Conservation (phyloP, 1,139 yeast species). For the Candida sojae region DNA sequence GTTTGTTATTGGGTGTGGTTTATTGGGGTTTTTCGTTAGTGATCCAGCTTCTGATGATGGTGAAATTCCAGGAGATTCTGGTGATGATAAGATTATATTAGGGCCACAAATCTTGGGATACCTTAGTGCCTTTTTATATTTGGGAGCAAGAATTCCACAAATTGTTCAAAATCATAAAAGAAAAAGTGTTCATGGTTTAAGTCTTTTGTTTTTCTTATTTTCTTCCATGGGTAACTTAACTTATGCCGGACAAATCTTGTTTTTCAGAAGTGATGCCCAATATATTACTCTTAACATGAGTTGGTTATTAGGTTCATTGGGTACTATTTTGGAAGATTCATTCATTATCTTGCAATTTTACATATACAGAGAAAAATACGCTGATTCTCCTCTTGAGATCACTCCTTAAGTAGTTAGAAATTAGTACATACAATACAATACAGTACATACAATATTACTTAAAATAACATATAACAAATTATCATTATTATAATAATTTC, state of each 20-base stretch:
- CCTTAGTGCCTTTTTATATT: slow-evolving; percentile 65
- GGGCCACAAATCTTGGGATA: slow-evolving; percentile 78
- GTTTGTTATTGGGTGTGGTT: slow-evolving; percentile 70
- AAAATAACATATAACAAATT: neutral
- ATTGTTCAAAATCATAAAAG: slow-evolving; percentile 69
- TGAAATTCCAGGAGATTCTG: slow-evolving; percentile 13
- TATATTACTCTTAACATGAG: slow-evolving; percentile 66
- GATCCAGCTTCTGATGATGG: slow-evolving; percentile 16
- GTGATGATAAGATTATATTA: slow-evolving; percentile 28
- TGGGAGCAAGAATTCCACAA: slow-evolving; percentile 81
- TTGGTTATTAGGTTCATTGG: slow-evolving; percentile 75
- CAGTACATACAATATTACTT: no score
- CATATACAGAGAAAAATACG: slow-evolving; percentile 42
- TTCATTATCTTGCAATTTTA: slow-evolving; percentile 67
- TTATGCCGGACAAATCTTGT: slow-evolving; percentile 72
- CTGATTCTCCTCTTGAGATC: neutral
- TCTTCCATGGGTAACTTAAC: slow-evolving; percentile 77
- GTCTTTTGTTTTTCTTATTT: slow-evolving; percentile 71
- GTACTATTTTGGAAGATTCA: slow-evolving; percentile 69
- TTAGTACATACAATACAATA: no score
- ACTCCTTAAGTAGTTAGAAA: neutral
- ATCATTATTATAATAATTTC: neutral
- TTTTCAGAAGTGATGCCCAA: slow-evolving; percentile 60
- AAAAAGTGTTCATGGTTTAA: slow-evolving; percentile 73
- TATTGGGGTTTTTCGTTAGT: slow-evolving; percentile 55